phyloP scores from a whole-genome alignment of 2,329 filamentous ascomycete genomes.

The Cryphonectria japonica region DNA sequence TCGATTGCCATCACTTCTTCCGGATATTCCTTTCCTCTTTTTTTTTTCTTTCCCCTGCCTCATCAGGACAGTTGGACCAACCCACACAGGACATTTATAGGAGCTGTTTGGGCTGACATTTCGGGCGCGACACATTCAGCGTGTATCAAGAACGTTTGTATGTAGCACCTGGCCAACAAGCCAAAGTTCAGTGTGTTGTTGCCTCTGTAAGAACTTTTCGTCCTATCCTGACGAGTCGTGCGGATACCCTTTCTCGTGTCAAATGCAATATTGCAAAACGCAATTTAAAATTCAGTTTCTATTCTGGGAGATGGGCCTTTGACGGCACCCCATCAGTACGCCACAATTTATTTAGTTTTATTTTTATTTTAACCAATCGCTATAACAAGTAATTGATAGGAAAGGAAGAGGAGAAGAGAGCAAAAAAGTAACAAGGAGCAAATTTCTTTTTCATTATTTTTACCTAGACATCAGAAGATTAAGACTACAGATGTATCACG shows the following conservation, averaged over 20 bases:
- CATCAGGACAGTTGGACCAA: neutral
- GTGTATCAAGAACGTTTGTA: neutral
- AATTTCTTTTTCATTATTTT: neutral
- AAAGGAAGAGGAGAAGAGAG: neutral
- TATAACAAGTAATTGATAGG: neutral
- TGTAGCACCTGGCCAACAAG: neutral
- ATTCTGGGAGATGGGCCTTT: neutral
- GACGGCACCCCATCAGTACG: neutral
- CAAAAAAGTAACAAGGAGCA: neutral
- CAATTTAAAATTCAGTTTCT: neutral
- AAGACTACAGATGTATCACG: neutral
- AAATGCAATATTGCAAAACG: neutral
- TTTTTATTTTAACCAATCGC: neutral
- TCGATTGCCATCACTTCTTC: neutral
- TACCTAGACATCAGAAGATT: neutral
- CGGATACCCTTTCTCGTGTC: neutral
- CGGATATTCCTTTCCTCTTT: too few relatives aligned
- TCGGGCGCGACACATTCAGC: neutral
- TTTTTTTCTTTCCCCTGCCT: neutral
- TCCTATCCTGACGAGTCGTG: neutral
- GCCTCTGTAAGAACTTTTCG: neutral
- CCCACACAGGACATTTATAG: neutral
- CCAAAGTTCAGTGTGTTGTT: neutral
- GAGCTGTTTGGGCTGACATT: neutral
- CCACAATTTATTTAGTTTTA: neutral